Conservation (phyloP, 106 monocot genomes). For the Amphibolis antarctica region DNA sequence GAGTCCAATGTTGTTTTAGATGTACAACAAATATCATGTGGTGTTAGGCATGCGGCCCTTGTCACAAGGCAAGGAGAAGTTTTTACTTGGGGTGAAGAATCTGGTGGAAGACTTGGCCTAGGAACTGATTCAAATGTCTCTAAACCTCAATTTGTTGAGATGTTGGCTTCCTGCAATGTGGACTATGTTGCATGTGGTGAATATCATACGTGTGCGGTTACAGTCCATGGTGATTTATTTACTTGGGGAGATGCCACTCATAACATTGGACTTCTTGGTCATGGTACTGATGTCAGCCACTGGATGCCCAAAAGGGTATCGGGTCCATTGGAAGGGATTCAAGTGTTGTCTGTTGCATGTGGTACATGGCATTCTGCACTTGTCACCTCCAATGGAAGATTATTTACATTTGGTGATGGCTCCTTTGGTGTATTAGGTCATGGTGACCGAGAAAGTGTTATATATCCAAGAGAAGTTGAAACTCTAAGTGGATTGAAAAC, state of each 20-base stretch:
- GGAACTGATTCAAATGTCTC: conserved; percentile 45
- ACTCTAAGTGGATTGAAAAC: conserved; percentile 39
- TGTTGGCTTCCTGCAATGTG: conserved; percentile 32
- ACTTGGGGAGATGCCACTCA: conserved; percentile 72
- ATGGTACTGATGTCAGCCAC: conserved; percentile 49
- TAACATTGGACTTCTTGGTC: conserved; percentile 54
- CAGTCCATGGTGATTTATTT: conserved; percentile 59
- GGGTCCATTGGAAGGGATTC: conserved; percentile 54
- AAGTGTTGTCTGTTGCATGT: conserved; percentile 49
- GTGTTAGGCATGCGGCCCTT: conserved; percentile 54
- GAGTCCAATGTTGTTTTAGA: conserved; percentile 76
- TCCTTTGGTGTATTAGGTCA: conserved; percentile 69
- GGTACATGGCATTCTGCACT: conserved; percentile 77
- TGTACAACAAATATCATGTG: conserved; percentile 67
- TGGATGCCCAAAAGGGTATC: conserved; percentile 72
- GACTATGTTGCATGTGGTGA: conserved; percentile 69
- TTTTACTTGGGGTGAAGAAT: conserved; percentile 84
- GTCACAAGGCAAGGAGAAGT: conserved; percentile 81
- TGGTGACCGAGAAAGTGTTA: conserved; percentile 47
- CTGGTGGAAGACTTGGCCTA: conserved; percentile 63
- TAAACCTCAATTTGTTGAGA: conserved; percentile 54
- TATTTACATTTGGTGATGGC: conserved; percentile 79
- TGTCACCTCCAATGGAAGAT: conserved; percentile 38
- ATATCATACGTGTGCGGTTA: conserved; percentile 67
- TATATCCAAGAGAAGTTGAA: conserved; percentile 53